Evolutionary conservation across 2,329 filamentous ascomycete genomes (phyloP).

Genomic region (Dactylellina parvicollis): DNA sequence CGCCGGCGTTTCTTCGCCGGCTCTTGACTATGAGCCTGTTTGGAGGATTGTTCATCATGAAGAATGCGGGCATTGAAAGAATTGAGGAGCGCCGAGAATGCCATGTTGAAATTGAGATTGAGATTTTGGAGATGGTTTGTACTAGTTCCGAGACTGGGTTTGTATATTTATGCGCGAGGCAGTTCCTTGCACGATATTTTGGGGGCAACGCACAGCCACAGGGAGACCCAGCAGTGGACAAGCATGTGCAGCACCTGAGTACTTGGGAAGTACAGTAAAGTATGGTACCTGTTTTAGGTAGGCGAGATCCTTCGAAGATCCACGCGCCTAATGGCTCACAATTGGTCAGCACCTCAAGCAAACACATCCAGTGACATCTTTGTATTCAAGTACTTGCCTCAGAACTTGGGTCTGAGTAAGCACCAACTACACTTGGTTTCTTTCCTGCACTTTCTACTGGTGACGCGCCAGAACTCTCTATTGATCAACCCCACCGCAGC

Average conservation of each 20-base stretch:
- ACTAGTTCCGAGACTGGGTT: background rate
- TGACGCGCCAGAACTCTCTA: background rate
- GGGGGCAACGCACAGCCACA: no score
- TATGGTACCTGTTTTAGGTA: no score
- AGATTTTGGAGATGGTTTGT: background rate
- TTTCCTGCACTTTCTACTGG: background rate
- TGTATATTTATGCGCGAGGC: background rate
- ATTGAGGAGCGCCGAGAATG: constrained; percentile 36
- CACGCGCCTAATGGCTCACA: no score
- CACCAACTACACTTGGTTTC: background rate
- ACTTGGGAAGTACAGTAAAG: no score
- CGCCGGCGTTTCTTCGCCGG: constrained; percentile 31
- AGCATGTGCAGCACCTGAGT: no score
- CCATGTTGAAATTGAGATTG: constrained; percentile 4
- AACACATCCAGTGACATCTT: no score
- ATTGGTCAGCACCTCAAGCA: no score
- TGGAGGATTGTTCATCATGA: background rate
- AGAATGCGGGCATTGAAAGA: constrained; percentile 15
- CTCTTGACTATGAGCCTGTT: background rate
- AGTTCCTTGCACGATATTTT: no score
- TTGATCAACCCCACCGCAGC: background rate
- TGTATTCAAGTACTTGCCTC: no score
- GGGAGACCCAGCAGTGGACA: no score
- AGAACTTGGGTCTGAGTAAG: no score
- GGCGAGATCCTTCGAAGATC: no score